Evolutionary conservation across 495 filamentous ascomycete genomes (phyloP).

Genomic region (Hyaloscypha variabilis): DNA sequence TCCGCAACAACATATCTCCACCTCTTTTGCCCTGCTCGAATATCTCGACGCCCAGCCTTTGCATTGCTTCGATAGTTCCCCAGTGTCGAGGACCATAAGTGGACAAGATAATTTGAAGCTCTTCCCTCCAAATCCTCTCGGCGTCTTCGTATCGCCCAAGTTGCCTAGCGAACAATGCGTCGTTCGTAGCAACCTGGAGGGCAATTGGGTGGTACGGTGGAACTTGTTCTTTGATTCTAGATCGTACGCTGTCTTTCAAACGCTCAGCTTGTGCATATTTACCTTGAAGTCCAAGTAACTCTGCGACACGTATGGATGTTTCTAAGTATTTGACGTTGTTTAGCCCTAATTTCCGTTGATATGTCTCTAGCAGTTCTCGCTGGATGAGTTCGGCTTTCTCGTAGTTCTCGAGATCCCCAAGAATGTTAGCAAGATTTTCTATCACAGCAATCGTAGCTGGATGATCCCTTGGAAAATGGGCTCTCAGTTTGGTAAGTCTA

Average conservation of each 20-base stretch:
- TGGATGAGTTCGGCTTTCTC: background rate
- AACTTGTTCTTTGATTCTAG: background rate
- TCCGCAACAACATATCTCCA: background rate
- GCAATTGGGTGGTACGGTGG: background rate
- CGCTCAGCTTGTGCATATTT: background rate
- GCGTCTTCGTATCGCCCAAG: background rate
- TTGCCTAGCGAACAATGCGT: background rate
- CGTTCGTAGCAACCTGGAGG: background rate
- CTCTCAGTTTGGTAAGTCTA: background rate
- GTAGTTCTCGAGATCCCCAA: background rate
- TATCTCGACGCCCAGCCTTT: background rate
- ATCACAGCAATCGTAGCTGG: background rate
- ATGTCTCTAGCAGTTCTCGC: background rate
- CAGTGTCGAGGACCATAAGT: background rate
- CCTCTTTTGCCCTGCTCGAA: background rate
- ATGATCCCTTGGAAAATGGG: background rate
- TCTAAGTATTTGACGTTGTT: background rate
- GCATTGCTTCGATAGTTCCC: background rate
- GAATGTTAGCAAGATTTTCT: background rate
- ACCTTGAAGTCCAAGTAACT: background rate
- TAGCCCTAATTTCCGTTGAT: background rate
- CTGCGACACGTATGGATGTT: no score
- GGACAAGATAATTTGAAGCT: background rate
- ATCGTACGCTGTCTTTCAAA: background rate
- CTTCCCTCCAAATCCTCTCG: background rate